Base-by-base conservation (phyloP, 371 early-diverging fungal genomes). In the Rhizopus arrhizus region DNA sequence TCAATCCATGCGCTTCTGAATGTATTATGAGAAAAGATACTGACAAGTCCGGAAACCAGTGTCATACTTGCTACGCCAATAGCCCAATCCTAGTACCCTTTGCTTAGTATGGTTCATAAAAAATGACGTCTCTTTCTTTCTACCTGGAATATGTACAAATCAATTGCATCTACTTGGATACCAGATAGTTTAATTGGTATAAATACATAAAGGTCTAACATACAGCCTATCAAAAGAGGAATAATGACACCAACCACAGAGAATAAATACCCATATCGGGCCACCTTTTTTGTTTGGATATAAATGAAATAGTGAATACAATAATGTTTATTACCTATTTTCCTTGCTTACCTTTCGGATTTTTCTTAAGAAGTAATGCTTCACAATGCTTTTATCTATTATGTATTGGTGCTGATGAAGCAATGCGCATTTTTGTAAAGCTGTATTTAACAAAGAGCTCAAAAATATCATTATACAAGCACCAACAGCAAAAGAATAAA, bases 151-250 rank as follows among this genome's bases (percentile, higher is more conserved):
- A 59, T 12, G 36, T 73, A 66, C 32, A 73, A 53, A 34, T 70
- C 63, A 41, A 80, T 52, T 4, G 53, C 53, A 13, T 53, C 48
- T 22, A 51, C 53, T 10, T 57, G 62, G 10, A 49, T 46, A 11
- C 42, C 34, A 38, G 68, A 61, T 7, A 66, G 61, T 45, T 56
- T 58, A 36, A 77, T 49, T 3, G 84, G 83, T 36, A 73, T 64
- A 50, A 79, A 67, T 31, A 81, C 16, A 43, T 81, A 82, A 31
- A 84, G 52, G 33, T 84, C 83, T 41, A 76, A 58, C 42, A 72
- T 43, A 29, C 81, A 52, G 12, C 83, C 82, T n/a, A 80, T 36
- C 16, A 72, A 42, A 33, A 80, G 66, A 7, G 84, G 84, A 16
- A 82, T 54, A 29, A 77, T 16, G 7, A 81, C 16, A 12, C 81